A percentile compares a stretch with the other conserved stretches of the same genome.
Evolutionary conservation across 306 rosid species (phyloP).

Genomic region (Astragalus glycyphyllos): DNA sequence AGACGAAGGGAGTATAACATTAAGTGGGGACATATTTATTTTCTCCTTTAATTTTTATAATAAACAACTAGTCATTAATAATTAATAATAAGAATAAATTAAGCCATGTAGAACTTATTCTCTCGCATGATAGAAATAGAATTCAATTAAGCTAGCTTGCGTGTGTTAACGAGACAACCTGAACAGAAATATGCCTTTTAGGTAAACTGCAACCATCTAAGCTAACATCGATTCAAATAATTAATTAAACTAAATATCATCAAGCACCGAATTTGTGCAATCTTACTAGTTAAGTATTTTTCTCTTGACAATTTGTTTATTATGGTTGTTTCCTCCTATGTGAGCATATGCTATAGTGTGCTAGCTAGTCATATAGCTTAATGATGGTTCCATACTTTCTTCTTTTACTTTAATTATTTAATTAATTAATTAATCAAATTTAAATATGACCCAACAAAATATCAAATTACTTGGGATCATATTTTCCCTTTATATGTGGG

Average conservation of each 20-base stretch:
- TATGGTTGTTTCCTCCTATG: conserved; percentile 20
- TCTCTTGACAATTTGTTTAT: conserved; percentile 7
- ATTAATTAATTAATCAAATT: background rate
- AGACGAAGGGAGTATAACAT: background rate
- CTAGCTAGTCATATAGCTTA: conserved; percentile 17
- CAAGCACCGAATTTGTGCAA: conserved; percentile 24
- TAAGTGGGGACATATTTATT: conserved; percentile 30
- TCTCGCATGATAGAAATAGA: conserved; percentile 20
- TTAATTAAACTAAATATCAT: background rate
- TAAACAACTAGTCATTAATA: background rate
- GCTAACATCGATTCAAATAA: background rate
- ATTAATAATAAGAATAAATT: too few species aligned
- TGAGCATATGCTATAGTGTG: conserved; percentile 31
- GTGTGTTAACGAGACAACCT: conserved; percentile 23
- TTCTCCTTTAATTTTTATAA: background rate
- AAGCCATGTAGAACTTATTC: conserved; percentile 26
- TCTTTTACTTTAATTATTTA: conserved; percentile 25
- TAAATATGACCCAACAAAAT: background rate
- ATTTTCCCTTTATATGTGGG: background rate
- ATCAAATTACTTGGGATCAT: background rate
- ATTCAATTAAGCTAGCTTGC: background rate
- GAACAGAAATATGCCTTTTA: conserved; percentile 21
- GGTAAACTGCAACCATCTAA: conserved; percentile 6
- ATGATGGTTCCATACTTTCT: conserved; percentile 28
- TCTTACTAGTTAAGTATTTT: conserved; percentile 31